Evolutionary conservation across 1,284 basidiomycete genomes (phyloP), one percentile per base, ranked within the genome.

Genomic region (Cutaneotrichosporon daszewskae): DNA sequence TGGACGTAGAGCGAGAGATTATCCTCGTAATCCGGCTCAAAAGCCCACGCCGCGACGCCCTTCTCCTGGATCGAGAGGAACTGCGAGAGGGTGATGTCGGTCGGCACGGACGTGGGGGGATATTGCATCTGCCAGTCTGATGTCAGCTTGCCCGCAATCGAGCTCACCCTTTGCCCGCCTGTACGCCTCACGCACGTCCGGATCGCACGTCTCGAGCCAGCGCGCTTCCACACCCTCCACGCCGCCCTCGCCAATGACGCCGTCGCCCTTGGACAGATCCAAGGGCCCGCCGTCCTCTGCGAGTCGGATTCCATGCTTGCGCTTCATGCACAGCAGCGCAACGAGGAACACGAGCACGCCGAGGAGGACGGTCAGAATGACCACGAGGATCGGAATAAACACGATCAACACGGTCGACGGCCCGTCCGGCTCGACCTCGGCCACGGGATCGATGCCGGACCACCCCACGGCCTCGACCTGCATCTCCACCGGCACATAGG

Each of bases 11-110:
- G 76, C 5, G 86, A 87, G 47, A 87, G 83, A 64, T 91, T 81
- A 37, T 87, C 84, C 70, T 96, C 91, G 66, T 91, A 94, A 69
- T 96, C 91, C 32, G 91, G 92, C 68, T 96, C 91, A 63, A 96
- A 96, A 16, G 82, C 88, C 91, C 91, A 96, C 7, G 91, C 91
- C 19, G 91, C 91, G 32, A 96, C 91, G 51, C 91, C 91, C 66
- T 96, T 96, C 73, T 96, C 91, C 68, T 96, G 91, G 50, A 96
- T 96, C 18, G 90, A 91, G 24, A 96, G 80, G 72, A 95, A 96
- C 62, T 96, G 91, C 2, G 91, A 92, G 28, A 96, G 76, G 0
- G 92, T 96, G 69, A 96, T 96, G 67, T 96, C 91, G 38, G 92
- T 91, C 19, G 90, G 87, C 37, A 84, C 76, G 13, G 91, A 95